phyloP scores from a whole-genome alignment of 1,139 yeast genomes.

The Lipomyces yarrowii region DNA sequence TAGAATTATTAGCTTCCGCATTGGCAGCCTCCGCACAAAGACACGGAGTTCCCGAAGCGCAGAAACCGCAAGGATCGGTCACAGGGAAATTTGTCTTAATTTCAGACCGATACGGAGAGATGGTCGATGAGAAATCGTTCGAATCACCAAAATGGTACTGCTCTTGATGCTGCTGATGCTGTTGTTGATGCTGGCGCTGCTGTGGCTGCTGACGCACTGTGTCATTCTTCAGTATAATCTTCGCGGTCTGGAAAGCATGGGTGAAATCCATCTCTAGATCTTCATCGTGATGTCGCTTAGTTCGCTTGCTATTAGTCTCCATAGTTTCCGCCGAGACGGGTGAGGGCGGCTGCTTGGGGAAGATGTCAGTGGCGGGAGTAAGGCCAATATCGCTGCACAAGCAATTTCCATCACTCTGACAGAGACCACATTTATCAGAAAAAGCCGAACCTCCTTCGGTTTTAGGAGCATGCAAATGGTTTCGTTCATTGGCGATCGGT shows the following conservation, averaged over 20 bases:
- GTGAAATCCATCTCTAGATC: conserved; percentile 39
- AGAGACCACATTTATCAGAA: conserved; percentile 25
- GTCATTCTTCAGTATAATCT: conserved; percentile 6
- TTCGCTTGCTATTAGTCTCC: conserved; percentile 14
- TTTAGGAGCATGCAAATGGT: conserved; percentile 7
- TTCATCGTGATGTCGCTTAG: conserved; percentile 19
- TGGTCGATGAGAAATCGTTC: background rate
- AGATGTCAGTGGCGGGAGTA: conserved; percentile 26
- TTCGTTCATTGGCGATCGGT: conserved; percentile 3
- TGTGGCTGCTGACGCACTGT: background rate
- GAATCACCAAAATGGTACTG: conserved; percentile 4
- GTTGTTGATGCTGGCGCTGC: conserved; percentile 9
- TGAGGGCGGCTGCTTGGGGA: conserved; percentile 14
- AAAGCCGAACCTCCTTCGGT: background rate
- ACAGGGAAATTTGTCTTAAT: conserved; percentile 3
- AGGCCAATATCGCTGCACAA: conserved; percentile 28
- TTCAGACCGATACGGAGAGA: background rate
- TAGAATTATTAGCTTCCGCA: conserved; percentile 29
- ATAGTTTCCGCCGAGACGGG: conserved; percentile 7
- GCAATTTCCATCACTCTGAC: conserved; percentile 29
- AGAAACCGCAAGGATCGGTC: conserved; percentile 86
- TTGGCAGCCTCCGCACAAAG: conserved; percentile 79
- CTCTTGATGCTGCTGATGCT: background rate
- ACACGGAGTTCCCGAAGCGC: conserved; percentile 90
- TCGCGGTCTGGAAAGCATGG: conserved; percentile 26